Percentiles rank a stretch among this genome's conserved stretches.
These are phyloP conservation scores for Cyclanthera cordifolia DNA, from an alignment of 306 rosid species.

Conservation along the genomic window DNA sequence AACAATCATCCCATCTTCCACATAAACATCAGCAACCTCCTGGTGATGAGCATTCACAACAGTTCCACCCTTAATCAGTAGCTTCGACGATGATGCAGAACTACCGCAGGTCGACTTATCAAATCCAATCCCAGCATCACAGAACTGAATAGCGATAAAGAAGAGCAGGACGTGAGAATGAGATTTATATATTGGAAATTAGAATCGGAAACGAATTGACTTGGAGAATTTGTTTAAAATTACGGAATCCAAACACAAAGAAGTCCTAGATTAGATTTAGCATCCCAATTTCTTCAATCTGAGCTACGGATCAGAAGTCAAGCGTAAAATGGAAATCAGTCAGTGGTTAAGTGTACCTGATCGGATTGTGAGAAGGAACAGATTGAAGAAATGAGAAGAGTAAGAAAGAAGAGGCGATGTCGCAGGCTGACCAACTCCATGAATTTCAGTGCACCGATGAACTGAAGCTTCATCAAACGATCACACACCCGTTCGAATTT, in stretches of 20 bases:
- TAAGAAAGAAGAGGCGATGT: not conserved
- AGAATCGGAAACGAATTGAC: not conserved
- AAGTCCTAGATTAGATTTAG: not conserved
- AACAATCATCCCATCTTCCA: conserved; percentile 61
- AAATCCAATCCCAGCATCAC: conserved; percentile 50
- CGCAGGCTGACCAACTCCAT: conserved; percentile 10
- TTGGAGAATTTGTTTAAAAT: not conserved
- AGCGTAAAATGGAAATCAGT: not conserved
- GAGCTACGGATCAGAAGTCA: not conserved
- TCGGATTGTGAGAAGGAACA: conserved; percentile 29
- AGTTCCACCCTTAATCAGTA: conserved; percentile 69
- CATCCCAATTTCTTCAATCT: not conserved
- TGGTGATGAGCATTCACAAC: conserved; percentile 71
- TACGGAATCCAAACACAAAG: not conserved
- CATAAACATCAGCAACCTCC: conserved; percentile 78
- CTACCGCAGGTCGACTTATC: conserved; percentile 40
- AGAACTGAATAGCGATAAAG: conserved; percentile 34
- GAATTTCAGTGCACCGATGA: not conserved
- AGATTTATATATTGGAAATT: not conserved
- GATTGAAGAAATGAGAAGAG: conserved; percentile 16
- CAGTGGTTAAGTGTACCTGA: conserved; percentile 37
- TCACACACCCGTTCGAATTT: not conserved
- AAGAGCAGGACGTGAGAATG: not conserved
- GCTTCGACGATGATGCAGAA: conserved; percentile 28
- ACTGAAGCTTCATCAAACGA: not conserved